phyloP scores from a whole-genome alignment of 2,329 filamentous ascomycete species.

The Thelonectria discophora region DNA sequence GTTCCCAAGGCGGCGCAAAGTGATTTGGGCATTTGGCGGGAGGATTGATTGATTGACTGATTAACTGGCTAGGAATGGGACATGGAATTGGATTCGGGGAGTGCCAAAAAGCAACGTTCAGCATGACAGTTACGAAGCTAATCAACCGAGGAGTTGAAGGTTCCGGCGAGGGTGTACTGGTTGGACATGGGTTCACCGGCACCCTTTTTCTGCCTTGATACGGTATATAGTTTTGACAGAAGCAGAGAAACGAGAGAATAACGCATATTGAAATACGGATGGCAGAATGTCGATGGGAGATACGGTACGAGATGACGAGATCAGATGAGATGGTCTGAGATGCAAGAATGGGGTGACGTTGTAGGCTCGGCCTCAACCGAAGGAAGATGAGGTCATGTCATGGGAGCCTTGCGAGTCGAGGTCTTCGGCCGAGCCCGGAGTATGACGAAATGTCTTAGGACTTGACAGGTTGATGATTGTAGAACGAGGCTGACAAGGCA shows the following conservation, averaged over 20 bases:
- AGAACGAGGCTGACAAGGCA: conserved; percentile 8
- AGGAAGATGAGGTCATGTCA: conserved; percentile 1
- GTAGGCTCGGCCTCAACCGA: neutral
- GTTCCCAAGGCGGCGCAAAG: conserved; percentile 31
- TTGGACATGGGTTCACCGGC: conserved; percentile 16
- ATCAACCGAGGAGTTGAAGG: conserved; percentile 36
- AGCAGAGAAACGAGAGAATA: conserved; percentile 7
- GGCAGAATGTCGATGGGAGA: neutral
- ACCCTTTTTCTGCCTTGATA: conserved; percentile 17
- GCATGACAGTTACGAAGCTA: conserved; percentile 39
- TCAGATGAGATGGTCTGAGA: neutral
- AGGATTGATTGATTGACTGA: conserved; percentile 14
- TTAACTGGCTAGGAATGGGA: conserved; percentile 26
- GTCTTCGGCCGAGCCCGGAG: neutral
- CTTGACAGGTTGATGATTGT: neutral
- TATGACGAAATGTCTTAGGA: neutral
- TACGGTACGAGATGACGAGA: neutral
- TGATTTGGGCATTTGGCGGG: conserved; percentile 26
- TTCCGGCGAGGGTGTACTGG: conserved; percentile 25
- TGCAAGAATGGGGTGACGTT: neutral
- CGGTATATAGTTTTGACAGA: conserved; percentile 27
- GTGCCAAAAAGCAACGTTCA: conserved; percentile 37
- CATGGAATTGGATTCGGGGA: conserved; percentile 18
- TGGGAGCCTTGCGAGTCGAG: neutral
- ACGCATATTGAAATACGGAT: neutral